Evolutionary conservation across 2,329 filamentous ascomycete species (phyloP).

Genomic region (Colletotrichum agaves): DNA sequence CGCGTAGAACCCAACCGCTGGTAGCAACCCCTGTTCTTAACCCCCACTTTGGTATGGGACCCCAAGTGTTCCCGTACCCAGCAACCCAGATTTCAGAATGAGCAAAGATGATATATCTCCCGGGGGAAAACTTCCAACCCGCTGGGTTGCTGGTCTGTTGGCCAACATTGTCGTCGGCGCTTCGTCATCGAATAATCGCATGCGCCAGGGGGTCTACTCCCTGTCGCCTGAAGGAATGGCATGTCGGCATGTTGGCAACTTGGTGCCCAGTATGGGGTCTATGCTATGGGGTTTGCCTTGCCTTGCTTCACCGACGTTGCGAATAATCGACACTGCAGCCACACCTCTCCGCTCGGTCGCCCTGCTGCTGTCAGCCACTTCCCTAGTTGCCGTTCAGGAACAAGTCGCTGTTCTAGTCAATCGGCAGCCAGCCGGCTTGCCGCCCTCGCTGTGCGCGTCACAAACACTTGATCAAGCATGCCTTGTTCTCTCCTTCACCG

Average conservation of each 20-base stretch:
- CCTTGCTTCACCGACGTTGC: conserved; percentile 12
- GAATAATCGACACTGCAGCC: background rate
- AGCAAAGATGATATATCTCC: conserved; percentile 10
- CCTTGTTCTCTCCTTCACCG: conserved; percentile 27
- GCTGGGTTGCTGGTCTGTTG: background rate
- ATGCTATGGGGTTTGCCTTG: background rate
- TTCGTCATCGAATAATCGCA: conserved; percentile 21
- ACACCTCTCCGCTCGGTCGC: background rate
- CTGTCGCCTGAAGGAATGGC: conserved; percentile 6
- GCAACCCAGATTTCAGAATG: conserved; percentile 24
- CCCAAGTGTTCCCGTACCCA: conserved; percentile 29
- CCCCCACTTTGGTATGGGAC: conserved; percentile 29
- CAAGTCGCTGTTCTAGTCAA: conserved; percentile 1
- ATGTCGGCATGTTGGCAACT: conserved; percentile 1
- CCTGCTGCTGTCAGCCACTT: conserved; percentile 4
- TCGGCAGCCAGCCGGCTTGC: conserved; percentile 17
- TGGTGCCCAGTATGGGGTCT: conserved; percentile 24
- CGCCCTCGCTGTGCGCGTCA: background rate
- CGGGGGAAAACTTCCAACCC: conserved; percentile 18
- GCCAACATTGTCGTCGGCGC: conserved; percentile 13
- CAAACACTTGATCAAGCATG: conserved; percentile 21
- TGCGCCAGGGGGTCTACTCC: background rate
- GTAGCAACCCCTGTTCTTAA: conserved; percentile 20
- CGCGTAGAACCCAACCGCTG: conserved; percentile 28
- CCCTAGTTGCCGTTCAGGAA: background rate